A percentile compares a stretch with the other conserved stretches of the same genome.
Evolutionary conservation across 176 grass and related monocot species (phyloP).

Genomic region (Phyllostachys edulis): DNA sequence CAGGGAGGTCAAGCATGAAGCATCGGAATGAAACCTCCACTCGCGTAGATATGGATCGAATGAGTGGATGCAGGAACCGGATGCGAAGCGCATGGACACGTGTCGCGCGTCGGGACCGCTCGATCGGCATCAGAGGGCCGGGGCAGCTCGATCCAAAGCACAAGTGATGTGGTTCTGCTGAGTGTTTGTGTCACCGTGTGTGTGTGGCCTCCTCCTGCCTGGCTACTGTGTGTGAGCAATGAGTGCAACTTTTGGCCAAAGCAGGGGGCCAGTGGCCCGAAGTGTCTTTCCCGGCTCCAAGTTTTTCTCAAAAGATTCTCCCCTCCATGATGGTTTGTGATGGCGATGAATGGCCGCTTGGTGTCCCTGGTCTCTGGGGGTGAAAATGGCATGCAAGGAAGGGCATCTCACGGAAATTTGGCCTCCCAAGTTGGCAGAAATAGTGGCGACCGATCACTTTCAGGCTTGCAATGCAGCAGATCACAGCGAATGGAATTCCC

Average conservation of each 20-base stretch:
- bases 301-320: constrained; percentile 35
- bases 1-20: constrained; percentile 28
- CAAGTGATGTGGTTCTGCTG: not conserved
- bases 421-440: constrained; percentile 39
- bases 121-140: not conserved
- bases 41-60: constrained; percentile 1
- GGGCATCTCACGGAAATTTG: constrained; percentile 32
- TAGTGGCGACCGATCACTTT: constrained; percentile 15
- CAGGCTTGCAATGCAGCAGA: not conserved
- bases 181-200: not conserved
- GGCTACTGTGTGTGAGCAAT: not conserved
- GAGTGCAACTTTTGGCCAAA: constrained; percentile 57
- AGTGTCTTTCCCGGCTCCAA: constrained; percentile 25
- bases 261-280: constrained; percentile 26
- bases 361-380: not conserved
- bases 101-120: not conserved
- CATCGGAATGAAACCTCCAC: constrained; percentile 42
- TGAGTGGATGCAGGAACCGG: constrained; percentile 2
- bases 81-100: not conserved
- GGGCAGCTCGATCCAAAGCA: not conserved
- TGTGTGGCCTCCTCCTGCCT: not conserved
- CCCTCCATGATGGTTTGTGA: constrained; percentile 37
- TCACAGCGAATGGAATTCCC: not conserved
- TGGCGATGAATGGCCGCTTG: not conserved
- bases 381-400: constrained; percentile 25